Percentiles rank a stretch among this genome's conserved stretches.
Evolutionary conservation across 2,329 filamentous ascomycete species (phyloP).

Genomic region (Fonsecaea erecta): DNA sequence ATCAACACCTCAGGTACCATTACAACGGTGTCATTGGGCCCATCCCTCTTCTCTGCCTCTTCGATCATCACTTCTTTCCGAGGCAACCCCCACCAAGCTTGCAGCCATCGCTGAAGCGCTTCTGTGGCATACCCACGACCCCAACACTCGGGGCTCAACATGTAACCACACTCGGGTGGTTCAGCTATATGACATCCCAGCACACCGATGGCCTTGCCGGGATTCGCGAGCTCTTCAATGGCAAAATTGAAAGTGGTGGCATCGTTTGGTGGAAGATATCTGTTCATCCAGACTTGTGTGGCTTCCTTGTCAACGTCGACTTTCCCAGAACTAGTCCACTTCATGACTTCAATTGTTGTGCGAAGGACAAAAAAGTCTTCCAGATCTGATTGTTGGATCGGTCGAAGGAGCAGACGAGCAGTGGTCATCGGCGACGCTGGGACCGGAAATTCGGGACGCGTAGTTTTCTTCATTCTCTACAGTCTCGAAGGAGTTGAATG

Average conservation of each 20-base stretch:
- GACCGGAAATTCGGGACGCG: slow-evolving; percentile 46
- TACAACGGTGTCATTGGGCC: neutral
- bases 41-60: neutral
- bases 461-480: slow-evolving; percentile 53
- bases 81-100: slow-evolving; percentile 57
- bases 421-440: slow-evolving; percentile 54
- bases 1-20: slow-evolving; percentile 16
- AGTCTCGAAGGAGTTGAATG: neutral
- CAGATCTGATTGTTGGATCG: slow-evolving; percentile 57
- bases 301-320: slow-evolving; percentile 53
- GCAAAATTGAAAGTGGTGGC: slow-evolving; percentile 61
- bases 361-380: slow-evolving; percentile 59
- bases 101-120: slow-evolving; percentile 56
- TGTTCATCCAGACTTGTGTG: slow-evolving; percentile 49
- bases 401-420: slow-evolving; percentile 61
- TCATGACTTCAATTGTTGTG: slow-evolving; percentile 66
- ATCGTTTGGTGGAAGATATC: slow-evolving; percentile 57
- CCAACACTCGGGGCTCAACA: slow-evolving; percentile 60
- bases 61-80: slow-evolving; percentile 52
- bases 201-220: slow-evolving; percentile 48
- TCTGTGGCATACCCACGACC: slow-evolving; percentile 63
- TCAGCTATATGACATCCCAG: slow-evolving; percentile 52
- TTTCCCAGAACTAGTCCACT: slow-evolving; percentile 55
- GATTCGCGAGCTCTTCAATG: slow-evolving; percentile 30
- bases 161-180: slow-evolving; percentile 62